Evolutionary conservation across 495 filamentous ascomycete genomes (phyloP), one percentile per base, ranked within the genome.

Genomic region (Terfezia claveryi): DNA sequence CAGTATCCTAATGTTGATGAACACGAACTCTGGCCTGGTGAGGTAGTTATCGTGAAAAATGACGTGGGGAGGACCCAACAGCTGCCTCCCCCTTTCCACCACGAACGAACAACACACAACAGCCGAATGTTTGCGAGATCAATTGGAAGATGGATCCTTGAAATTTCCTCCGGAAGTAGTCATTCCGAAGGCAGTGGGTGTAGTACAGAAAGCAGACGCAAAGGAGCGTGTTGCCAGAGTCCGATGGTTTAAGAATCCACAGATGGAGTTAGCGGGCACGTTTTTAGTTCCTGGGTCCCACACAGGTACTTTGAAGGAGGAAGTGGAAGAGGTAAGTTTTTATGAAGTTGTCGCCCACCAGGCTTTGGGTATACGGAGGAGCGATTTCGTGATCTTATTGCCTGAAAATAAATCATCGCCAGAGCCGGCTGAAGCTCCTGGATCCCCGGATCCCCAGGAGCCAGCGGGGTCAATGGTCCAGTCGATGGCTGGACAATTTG

Each of bases 11-110:
- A 71, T 50, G 59, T 74, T 11, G 73, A 76, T 44, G 74, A 78
- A 37, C 67, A 77, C 51, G 73, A 76, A 49, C 68, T 75, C 10
- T 78, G 73, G 71, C 77, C 79, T 8, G 79, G 77, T n/a, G 72
- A 79, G 54, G 66, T 79, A 50, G 73, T 78, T 37, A 67, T 67
- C 46, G 66, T 73, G 8, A 70, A 72, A 54, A 70, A 73, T 38
- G 58, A 67, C n/a, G 38, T 23, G 7, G 36, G 7, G 38, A n/a
- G 56, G 66, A 52, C 41, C 12, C 41, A 9, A 2, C 41, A 46
- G 6, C 8, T 20, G 52, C 32, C 6, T n/a, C 52, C 1, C 37
- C 52, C 2, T 6, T 7, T 5, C 32, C 32, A 41, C 52, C 37
- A 54, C 52, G 1, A 37, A 14, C 36, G 38, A 12, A 49, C 1